Conservation (phyloP, 2,329 filamentous ascomycete species). For the Talaromyces verruculosus region DNA sequence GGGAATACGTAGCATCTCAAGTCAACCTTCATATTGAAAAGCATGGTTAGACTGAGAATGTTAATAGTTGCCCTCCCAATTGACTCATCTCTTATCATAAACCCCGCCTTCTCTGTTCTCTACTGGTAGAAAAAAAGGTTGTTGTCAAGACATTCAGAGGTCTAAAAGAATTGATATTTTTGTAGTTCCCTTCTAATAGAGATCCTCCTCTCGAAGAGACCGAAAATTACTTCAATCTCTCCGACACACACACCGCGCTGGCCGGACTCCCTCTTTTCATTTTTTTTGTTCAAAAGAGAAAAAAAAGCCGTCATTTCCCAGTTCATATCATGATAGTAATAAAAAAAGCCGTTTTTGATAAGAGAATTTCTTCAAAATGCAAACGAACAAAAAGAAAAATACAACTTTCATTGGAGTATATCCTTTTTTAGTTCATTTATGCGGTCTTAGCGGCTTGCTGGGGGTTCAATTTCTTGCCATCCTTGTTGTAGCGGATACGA, state of each 20-base stretch:
- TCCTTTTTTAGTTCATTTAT: constrained; percentile 32
- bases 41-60: neutral
- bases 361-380: neutral
- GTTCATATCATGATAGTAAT: constrained; percentile 23
- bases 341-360: constrained; percentile 7
- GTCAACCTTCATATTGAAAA: neutral
- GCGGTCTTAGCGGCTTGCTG: constrained; percentile 70
- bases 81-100: neutral
- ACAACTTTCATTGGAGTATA: constrained; percentile 28
- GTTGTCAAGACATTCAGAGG: neutral
- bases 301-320: constrained; percentile 17
- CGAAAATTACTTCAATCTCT: neutral
- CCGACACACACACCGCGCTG: neutral
- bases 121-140: neutral
- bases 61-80: too few relatives aligned
- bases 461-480: constrained; percentile 98
- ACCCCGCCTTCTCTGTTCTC: neutral
- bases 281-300: neutral
- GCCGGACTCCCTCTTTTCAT: constrained; percentile 4
- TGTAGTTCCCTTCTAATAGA: constrained; percentile 13
- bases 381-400: constrained; percentile 12
- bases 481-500: constrained; percentile 99
- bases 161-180: constrained; percentile 5
- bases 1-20: neutral
- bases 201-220: neutral